phyloP scores from a whole-genome alignment of 169 alveolate species.

The Eimeria brunetti region DNA sequence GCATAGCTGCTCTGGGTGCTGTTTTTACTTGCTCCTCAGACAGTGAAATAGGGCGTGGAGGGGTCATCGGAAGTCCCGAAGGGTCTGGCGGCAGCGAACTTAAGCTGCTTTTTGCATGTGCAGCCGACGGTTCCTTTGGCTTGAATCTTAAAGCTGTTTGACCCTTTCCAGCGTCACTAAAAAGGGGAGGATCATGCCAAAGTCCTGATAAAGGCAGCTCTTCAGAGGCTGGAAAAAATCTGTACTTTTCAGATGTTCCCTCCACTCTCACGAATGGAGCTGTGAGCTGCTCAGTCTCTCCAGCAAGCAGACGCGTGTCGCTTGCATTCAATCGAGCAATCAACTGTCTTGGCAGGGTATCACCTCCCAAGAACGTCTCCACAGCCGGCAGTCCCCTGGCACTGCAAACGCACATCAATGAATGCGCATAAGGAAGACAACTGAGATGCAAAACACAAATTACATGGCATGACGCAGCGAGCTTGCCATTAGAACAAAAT shows the following conservation, averaged over 20 bases:
- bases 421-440: neutral
- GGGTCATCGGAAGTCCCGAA: constrained; percentile 49
- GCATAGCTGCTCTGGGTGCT: constrained; percentile 60
- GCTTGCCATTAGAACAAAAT: neutral
- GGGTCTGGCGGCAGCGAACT: constrained; percentile 46
- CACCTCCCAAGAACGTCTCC: constrained; percentile 46
- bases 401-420: neutral
- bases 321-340: constrained; percentile 42
- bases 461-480: neutral
- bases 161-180: constrained; percentile 61
- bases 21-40: constrained; percentile 32
- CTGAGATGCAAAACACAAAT: neutral
- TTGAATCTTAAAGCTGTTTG: constrained; percentile 36
- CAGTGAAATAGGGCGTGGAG: constrained; percentile 44
- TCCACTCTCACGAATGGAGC: constrained; percentile 46
- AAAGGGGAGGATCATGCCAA: constrained; percentile 56
- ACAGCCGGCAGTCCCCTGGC: constrained; percentile 36
- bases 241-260: constrained; percentile 68
- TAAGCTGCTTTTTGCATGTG: neutral
- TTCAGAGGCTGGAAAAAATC: constrained; percentile 18
- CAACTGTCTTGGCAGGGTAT: constrained; percentile 56
- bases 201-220: constrained; percentile 68
- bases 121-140: constrained; percentile 5
- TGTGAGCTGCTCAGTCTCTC: constrained; percentile 69
- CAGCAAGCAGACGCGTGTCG: constrained; percentile 69